Evolutionary conservation across 1,139 yeast genomes (phyloP), one percentile per base, ranked within the genome.

Genomic region (Blastobotrys aristatus): DNA sequence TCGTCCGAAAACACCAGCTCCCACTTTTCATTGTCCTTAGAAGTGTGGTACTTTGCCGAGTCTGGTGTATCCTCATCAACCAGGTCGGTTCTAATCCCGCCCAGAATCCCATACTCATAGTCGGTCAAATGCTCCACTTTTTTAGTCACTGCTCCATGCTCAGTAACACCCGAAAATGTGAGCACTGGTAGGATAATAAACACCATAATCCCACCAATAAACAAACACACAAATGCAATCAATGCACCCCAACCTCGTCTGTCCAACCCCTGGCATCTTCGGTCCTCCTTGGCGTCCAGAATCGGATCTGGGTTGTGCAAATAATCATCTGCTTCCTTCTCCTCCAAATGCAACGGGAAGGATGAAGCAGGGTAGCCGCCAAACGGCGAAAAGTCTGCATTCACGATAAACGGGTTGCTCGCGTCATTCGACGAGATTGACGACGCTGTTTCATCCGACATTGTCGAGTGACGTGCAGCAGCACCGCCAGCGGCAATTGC

Each of bases 331-430:
- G 87, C 84, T 66, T 89, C 97, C 66, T 85, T 85, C 59, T 89
- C 97, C 50, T 88, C 95, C 54, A 89, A 79, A 57, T 79, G 82
- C 47, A 89, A 70, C 0, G 96, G 96, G 69, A 89, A 89, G 1
- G 88, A 79, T 4, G 86, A 74, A 3, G 95, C 92, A 1, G 97
- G 96, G 64, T 86, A 89, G 10, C 96, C 97, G 47, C 97, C 97
- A 70, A 89, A 89, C 1, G 97, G 97, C 45, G 89, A 80, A 43
- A 69, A 70, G 53, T 70, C 74, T 2, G 71, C 69, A 53, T 67
- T 66, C 30, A 63, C 63, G 29, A 62, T 61, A 53, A 62, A 63
- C 14, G 66, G 65, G 47, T 61, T 61, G 32, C 53, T 58, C 24
- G 50, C 47, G 27, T 53, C 57, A 24, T 48, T 49, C 3, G 64